Percentiles rank a stretch among this genome's conserved stretches.
phyloP scores from a whole-genome alignment of 1,139 yeast species.

The Lodderomyces oxycetoniae region DNA sequence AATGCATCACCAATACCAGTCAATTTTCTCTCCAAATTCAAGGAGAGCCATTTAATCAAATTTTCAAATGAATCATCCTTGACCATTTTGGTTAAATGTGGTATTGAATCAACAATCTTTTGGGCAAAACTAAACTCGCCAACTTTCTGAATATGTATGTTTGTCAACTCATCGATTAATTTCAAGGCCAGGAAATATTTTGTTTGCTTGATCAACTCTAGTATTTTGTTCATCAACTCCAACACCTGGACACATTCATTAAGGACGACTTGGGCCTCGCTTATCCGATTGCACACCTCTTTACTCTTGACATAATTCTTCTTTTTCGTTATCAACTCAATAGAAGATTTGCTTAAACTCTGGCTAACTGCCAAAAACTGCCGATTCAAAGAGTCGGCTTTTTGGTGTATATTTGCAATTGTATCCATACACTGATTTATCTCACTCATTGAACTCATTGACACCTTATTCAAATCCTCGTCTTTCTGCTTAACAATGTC shows the following conservation, averaged over 20 bases:
- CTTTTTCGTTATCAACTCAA: conserved; percentile 56
- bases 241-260: conserved; percentile 75
- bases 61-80: conserved; percentile 75
- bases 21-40: conserved; percentile 58
- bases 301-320: conserved; percentile 51
- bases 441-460: conserved; percentile 60
- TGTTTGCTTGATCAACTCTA: conserved; percentile 69
- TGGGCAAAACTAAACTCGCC: conserved; percentile 74
- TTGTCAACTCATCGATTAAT: conserved; percentile 66
- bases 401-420: conserved; percentile 52
- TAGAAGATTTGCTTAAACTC: conserved; percentile 59
- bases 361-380: conserved; percentile 49
- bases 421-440: conserved; percentile 50
- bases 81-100: conserved; percentile 69
- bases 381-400: conserved; percentile 50
- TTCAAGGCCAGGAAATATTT: conserved; percentile 86
- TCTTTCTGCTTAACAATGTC: conserved; percentile 58
- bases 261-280: conserved; percentile 58
- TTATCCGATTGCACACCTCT: conserved; percentile 55
- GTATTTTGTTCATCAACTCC: conserved; percentile 81
- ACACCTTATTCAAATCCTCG: conserved; percentile 55
- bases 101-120: conserved; percentile 69
- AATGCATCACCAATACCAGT: conserved; percentile 56
- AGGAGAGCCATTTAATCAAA: conserved; percentile 65
- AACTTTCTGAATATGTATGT: conserved; percentile 64